Evolutionary conservation across 176 grass and related monocot genomes (phyloP).

Genomic region (Cocos nucifera): DNA sequence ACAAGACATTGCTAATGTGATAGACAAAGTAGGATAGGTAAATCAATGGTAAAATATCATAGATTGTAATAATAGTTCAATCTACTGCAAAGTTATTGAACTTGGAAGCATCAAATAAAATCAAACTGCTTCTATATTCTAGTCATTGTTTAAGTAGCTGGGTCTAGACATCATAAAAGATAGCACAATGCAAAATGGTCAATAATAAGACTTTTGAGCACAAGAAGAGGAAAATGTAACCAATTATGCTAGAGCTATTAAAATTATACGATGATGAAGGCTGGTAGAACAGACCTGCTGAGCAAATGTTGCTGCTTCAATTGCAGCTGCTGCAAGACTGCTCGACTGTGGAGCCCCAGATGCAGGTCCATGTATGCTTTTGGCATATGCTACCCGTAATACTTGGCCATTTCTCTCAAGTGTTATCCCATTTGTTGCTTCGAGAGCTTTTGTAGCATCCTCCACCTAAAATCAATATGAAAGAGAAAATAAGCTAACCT

Average conservation of each 20-base stretch:
- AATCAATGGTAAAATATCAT: too few species aligned
- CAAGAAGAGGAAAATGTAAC: not conserved
- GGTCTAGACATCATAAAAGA: too few species aligned
- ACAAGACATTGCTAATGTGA: too few species aligned
- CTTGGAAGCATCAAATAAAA: too few species aligned
- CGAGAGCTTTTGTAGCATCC: conserved; percentile 94
- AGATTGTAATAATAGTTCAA: too few species aligned
- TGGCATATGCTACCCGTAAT: conserved; percentile 88
- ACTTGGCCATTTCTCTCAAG: conserved; percentile 93
- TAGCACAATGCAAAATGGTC: too few species aligned
- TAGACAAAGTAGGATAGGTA: too few species aligned
- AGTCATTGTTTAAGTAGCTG: too few species aligned
- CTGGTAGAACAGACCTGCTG: conserved; percentile 54
- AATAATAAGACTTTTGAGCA: not conserved
- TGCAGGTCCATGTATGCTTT: conserved; percentile 81
- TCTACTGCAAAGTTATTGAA: too few species aligned
- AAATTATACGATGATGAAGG: not conserved
- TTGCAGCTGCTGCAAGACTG: conserved; percentile 86
- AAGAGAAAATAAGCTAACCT: conserved; percentile 13
- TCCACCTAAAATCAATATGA: conserved; percentile 54
- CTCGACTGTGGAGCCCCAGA: conserved; percentile 65
- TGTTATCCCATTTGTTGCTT: conserved; percentile 87
- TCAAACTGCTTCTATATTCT: too few species aligned
- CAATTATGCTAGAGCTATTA: not conserved
- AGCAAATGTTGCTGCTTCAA: conserved; percentile 98